Conservation (phyloP, 163 green algal genomes). For the Prototheca wickerhamii region DNA sequence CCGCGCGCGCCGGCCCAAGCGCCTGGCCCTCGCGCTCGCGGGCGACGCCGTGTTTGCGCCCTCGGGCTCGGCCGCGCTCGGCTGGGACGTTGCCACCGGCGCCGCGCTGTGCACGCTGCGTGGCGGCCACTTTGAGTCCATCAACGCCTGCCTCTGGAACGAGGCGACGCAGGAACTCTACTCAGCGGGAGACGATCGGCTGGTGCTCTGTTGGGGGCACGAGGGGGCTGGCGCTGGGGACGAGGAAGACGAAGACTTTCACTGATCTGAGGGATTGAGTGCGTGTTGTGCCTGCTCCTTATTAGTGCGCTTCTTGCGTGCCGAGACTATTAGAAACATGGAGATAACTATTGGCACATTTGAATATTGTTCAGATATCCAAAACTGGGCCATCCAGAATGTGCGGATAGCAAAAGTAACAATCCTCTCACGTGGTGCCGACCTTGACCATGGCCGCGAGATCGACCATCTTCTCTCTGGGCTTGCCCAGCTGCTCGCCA, state of each 20-base stretch:
- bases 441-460: slow-evolving; percentile 25
- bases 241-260: slow-evolving; percentile 26
- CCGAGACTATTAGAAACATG: too few relatives aligned
- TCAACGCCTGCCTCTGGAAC: slow-evolving; percentile 64
- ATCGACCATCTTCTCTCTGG: slow-evolving; percentile 50
- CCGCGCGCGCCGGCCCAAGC: slow-evolving; percentile 38
- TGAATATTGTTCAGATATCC: too few relatives aligned
- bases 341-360: too few relatives aligned
- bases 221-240: slow-evolving; percentile 7
- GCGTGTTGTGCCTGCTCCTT: too few relatives aligned
- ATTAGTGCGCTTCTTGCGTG: too few relatives aligned
- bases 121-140: slow-evolving; percentile 55
- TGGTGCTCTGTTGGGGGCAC: slow-evolving; percentile 58
- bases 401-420: too few relatives aligned
- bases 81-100: slow-evolving; percentile 48
- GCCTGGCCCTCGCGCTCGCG: slow-evolving; percentile 54
- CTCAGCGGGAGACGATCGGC: slow-evolving; percentile 49
- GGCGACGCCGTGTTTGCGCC: slow-evolving; percentile 58
- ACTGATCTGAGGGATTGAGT: slow-evolving; percentile 46
- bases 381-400: too few relatives aligned
- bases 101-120: slow-evolving; percentile 23
- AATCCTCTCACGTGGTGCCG: too few relatives aligned
- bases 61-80: slow-evolving; percentile 42
- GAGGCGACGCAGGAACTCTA: slow-evolving; percentile 55
- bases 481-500: slow-evolving; percentile 42